Percentiles rank a stretch among this genome's conserved stretches.
Evolutionary conservation across 352 stramenopile genomes (phyloP).

Genomic region (Pythium aphanidermatum): DNA sequence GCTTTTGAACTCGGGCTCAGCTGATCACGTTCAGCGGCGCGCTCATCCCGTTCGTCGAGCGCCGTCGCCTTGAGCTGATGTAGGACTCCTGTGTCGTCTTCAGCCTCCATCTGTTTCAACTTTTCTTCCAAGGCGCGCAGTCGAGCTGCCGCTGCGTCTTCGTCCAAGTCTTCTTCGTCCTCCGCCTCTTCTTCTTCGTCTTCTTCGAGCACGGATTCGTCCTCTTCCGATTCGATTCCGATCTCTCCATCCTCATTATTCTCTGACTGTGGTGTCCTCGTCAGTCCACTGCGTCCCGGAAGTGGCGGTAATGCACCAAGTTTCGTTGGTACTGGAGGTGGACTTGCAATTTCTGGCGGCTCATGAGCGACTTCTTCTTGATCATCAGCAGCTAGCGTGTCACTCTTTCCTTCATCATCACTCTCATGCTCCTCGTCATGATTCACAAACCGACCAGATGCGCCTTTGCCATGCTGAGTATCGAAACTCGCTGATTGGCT

Average conservation of each 20-base stretch:
- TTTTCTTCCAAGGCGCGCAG: constrained; percentile 65
- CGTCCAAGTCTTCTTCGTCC: constrained; percentile 53
- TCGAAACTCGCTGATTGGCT: not conserved
- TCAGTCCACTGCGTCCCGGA: not conserved
- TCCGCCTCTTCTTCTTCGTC: constrained; percentile 16
- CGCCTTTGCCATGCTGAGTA: too few species aligned
- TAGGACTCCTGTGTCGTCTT: constrained; percentile 72
- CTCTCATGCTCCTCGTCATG: constrained; percentile 10
- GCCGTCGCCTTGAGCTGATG: constrained; percentile 56
- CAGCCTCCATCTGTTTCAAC: constrained; percentile 79
- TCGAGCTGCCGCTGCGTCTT: constrained; percentile 48
- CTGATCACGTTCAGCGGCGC: too few species aligned
- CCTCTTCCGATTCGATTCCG: too few species aligned
- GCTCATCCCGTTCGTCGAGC: constrained; percentile 20
- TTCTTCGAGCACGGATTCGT: too few species aligned
- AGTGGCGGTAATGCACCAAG: constrained; percentile 6
- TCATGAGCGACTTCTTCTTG: constrained; percentile 22
- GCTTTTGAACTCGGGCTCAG: too few species aligned
- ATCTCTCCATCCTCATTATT: not conserved
- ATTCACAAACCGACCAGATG: constrained; percentile 8
- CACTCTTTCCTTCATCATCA: constrained; percentile 13
- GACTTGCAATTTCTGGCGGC: constrained; percentile 8
- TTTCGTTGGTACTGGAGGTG: constrained; percentile 13
- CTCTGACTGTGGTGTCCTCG: too few species aligned
- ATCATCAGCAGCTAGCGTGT: too few species aligned